These are phyloP conservation scores for Cymbopogon citratus DNA, from an alignment of 176 grass and related monocot genomes.

Conservation along the genomic window DNA sequence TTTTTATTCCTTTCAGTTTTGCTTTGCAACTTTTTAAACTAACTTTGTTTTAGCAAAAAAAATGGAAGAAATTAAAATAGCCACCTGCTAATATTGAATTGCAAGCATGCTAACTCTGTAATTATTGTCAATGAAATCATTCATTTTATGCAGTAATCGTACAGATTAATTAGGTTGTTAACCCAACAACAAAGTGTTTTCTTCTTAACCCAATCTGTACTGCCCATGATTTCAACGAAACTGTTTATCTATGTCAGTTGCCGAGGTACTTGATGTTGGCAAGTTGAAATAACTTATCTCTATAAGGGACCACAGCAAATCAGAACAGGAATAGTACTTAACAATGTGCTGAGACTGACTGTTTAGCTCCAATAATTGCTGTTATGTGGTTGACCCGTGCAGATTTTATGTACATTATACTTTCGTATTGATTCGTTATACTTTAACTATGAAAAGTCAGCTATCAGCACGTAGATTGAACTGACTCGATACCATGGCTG, in stretches of 20 bases:
- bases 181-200: background rate
- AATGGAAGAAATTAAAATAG: no score
- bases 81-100: background rate
- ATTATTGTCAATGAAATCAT: no score
- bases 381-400: background rate
- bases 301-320: background rate
- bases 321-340: background rate
- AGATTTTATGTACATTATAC: background rate
- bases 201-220: background rate
- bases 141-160: no score
- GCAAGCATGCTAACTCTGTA: background rate
- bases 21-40: no score
- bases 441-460: background rate
- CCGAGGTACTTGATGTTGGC: background rate
- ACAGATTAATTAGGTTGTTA: background rate
- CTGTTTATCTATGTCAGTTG: background rate
- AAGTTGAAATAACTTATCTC: background rate
- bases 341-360: background rate
- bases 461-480: background rate
- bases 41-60: no score
- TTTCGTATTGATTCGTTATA: background rate
- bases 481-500: background rate
- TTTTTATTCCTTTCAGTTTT: no score
- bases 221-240: background rate
- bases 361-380: constrained; percentile 1